These are phyloP conservation scores for Castanea mollissima DNA, from an alignment of 306 rosid species.

Conservation along the genomic window DNA sequence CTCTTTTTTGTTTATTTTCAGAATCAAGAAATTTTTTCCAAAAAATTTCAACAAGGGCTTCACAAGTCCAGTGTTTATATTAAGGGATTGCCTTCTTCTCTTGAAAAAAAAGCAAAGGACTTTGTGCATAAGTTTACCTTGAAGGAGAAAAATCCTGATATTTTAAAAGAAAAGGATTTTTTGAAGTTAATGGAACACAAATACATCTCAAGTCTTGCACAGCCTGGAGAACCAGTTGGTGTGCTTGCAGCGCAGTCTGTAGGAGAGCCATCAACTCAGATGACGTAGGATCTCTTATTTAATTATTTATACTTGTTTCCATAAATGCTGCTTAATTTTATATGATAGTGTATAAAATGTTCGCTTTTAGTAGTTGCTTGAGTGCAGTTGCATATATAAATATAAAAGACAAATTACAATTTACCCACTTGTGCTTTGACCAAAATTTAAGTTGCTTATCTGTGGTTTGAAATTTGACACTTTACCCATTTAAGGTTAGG, in stretches of 20 bases:
- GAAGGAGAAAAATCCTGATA: constrained; percentile 31
- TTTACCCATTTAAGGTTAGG: too few relatives aligned
- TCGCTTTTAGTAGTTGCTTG: not conserved
- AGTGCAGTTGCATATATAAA: not conserved
- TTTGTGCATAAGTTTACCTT: constrained; percentile 32
- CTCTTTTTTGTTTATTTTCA: constrained; percentile 39
- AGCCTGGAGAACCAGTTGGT: constrained; percentile 97
- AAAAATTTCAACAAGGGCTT: constrained; percentile 52
- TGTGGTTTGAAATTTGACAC: too few relatives aligned
- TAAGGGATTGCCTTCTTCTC: constrained; percentile 65
- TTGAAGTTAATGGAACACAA: constrained; percentile 88
- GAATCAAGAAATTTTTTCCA: constrained; percentile 69
- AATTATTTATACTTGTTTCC: not conserved
- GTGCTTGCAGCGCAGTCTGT: constrained; percentile 94
- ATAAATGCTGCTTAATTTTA: not conserved
- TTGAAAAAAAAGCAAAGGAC: constrained; percentile 50
- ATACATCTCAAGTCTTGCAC: constrained; percentile 80
- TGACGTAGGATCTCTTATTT: constrained; percentile 62
- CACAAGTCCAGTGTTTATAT: constrained; percentile 61
- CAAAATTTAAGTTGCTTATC: too few relatives aligned
- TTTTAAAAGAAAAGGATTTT: constrained; percentile 41
- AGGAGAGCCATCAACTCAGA: constrained; percentile 97
- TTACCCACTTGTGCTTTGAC: too few relatives aligned
- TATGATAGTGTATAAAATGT: not conserved
- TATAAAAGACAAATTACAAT: too few relatives aligned